Evolutionary conservation across 2,329 filamentous ascomycete species (phyloP), one percentile per base, ranked within the genome.

Genomic region (Calonectria naviculata): DNA sequence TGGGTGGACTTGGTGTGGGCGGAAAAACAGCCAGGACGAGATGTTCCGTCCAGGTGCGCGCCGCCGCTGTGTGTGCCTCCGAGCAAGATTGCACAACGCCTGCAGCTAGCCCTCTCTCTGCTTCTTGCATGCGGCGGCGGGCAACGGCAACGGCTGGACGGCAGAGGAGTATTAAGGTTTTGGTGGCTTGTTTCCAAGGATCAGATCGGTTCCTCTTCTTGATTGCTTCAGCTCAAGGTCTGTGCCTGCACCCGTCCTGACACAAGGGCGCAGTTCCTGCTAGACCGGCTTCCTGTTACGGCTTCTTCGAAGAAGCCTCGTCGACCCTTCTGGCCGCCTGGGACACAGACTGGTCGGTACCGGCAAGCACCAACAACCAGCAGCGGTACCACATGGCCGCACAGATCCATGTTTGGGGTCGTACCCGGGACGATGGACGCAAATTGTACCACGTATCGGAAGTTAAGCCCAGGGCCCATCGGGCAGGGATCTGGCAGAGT

Each of bases 391-490:
- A 77, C 74, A 77, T 73, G 75, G 72, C 54, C 54, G 58, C 73
- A 75, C 74, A 68, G 73, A 68, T 69, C 71, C 54, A 61, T 42
- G 26, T 38, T 28, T 58, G 58, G 67, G 73, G 36, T 63, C 47
- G 12, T 38, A 54, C 49, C 68, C 64, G 65, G 58, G n/a, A 26
- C 58, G 38, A 46, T 61, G 66, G 70, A 38, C 17, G 13, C 29
- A 21, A 75, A 72, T 75, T 75, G 73, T 74, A 64, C 75, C 75
- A 77, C 75, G 71, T 60, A 69, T 77, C 76, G 75, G 75, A 77
- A 65, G 56, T 61, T n/a, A 44, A 29, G 34, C 56, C 15, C 41
- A 42, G 12, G 64, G 70, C 73, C 52, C 52, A 58, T 58, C 66
- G 26, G 26, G 28, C 73, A 75, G 65, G 75, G 74, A 38, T 46